Conservation (phyloP, 345 rosid species). For the Eucalyptus pauciflora region DNA sequence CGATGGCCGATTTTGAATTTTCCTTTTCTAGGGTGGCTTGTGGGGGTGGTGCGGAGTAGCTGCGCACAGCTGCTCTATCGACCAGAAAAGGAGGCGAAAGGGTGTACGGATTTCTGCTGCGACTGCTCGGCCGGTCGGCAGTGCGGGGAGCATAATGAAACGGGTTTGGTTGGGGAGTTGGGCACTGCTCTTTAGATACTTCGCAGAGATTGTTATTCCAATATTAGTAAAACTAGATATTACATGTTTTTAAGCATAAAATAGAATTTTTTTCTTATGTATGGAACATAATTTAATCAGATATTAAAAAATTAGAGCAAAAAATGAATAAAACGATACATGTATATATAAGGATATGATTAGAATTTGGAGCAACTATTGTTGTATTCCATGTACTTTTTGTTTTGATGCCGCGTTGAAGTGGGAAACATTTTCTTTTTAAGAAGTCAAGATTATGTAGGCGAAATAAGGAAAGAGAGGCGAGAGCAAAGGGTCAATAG, state of each 20-base stretch:
- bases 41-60: background rate
- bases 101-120: background rate
- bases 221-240: background rate
- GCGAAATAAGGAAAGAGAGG: background rate
- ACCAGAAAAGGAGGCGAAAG: background rate
- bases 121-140: background rate
- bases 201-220: background rate
- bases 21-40: background rate
- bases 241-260: too few species aligned
- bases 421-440: too few species aligned
- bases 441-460: too few species aligned
- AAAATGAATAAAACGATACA: background rate
- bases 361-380: too few species aligned
- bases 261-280: too few species aligned
- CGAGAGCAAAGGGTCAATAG: background rate
- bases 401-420: rapidly evolving
- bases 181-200: background rate
- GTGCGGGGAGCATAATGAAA: background rate
- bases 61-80: background rate
- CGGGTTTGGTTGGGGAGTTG: background rate
- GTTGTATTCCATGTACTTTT: background rate
- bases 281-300: background rate
- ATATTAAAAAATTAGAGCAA: background rate
- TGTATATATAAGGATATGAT: too few species aligned
- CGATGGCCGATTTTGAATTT: background rate